phyloP scores from a whole-genome alignment of 2,329 filamentous ascomycete species.

The Aspergillus uvarum region DNA sequence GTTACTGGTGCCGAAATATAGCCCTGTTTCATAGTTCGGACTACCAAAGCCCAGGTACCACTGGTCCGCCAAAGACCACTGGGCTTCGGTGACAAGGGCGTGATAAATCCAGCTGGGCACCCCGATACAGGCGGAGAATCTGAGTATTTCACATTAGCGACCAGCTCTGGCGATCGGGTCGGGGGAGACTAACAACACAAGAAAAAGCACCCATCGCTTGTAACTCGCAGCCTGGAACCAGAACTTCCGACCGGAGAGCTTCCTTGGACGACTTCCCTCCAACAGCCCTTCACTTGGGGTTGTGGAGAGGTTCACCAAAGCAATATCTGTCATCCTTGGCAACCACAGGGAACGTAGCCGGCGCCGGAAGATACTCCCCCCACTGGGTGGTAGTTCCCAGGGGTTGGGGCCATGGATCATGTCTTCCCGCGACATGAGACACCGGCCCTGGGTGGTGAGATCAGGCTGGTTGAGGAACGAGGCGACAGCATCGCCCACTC shows the following conservation, averaged over 20 bases:
- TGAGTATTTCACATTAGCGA: neutral
- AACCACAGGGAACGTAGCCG: neutral
- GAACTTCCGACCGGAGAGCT: neutral
- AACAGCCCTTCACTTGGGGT: neutral
- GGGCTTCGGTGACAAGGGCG: neutral
- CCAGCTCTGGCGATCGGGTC: too few relatives aligned
- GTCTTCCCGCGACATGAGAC: conserved; percentile 3
- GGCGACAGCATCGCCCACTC: conserved; percentile 26
- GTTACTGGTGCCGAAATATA: neutral
- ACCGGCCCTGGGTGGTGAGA: neutral
- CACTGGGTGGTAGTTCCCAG: neutral
- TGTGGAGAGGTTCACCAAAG: neutral
- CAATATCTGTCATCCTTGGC: neutral
- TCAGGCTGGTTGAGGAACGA: conserved; percentile 21
- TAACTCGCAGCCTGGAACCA: conserved; percentile 11
- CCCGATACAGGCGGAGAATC: neutral
- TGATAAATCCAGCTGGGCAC: neutral
- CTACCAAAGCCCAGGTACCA: neutral
- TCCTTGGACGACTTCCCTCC: neutral
- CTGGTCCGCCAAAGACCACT: neutral
- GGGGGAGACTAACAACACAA: neutral
- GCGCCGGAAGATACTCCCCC: neutral
- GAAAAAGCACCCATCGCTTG: neutral
- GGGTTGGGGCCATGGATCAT: neutral
- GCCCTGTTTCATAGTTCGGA: neutral